Percentiles rank a stretch among this genome's conserved stretches.
Evolutionary conservation across 179 eudicot genomes (phyloP).

Genomic region (Heliamphora pulchella): DNA sequence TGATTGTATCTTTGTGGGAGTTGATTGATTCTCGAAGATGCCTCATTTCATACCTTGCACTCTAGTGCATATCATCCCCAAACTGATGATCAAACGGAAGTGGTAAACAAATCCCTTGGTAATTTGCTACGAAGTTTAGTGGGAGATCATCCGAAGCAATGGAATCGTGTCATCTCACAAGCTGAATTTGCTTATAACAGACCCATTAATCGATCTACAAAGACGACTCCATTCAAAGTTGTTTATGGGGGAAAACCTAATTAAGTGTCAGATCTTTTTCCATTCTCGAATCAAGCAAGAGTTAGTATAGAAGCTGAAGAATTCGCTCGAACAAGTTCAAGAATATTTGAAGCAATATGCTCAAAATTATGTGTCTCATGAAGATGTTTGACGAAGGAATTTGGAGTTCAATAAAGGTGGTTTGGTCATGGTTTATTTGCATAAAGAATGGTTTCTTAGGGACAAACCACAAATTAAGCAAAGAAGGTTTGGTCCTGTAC

Average conservation of each 20-base stretch:
- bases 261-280: not conserved
- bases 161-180: not conserved
- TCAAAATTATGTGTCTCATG: too few relatives aligned
- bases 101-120: not conserved
- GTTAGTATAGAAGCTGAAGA: not conserved
- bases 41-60: not conserved
- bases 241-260: not conserved
- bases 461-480: too few relatives aligned
- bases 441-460: too few relatives aligned
- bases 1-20: not conserved
- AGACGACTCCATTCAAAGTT: not conserved
- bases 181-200: constrained; percentile 3
- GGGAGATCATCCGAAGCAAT: not conserved
- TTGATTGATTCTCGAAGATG: not conserved
- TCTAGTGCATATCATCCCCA: not conserved
- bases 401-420: too few relatives aligned
- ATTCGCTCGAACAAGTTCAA: too few relatives aligned
- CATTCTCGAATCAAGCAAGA: not conserved
- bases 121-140: not conserved
- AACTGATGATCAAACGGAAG: not conserved
- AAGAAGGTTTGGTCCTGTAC: too few relatives aligned
- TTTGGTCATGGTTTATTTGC: too few relatives aligned
- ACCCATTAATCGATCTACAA: not conserved
- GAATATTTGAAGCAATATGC: too few relatives aligned
- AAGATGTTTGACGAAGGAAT: too few relatives aligned